These are phyloP conservation scores for Phialocephala subalpina DNA, from an alignment of 2,329 filamentous ascomycete genomes.

Conservation along the genomic window DNA sequence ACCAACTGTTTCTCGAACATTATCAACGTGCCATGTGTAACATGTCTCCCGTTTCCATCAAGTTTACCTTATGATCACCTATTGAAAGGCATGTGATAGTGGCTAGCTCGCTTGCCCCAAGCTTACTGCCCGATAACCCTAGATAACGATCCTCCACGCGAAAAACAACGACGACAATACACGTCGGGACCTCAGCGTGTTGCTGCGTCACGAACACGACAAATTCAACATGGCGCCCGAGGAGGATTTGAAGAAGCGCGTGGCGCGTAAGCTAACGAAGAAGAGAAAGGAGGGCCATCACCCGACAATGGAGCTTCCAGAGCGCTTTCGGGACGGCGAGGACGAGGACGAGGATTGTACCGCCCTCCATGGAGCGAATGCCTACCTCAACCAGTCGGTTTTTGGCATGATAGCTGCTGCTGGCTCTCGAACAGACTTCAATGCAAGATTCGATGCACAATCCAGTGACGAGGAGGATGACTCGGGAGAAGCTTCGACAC, in stretches of 20 bases:
- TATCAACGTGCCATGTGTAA: conserved; percentile 4
- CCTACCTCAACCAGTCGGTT: conserved; percentile 85
- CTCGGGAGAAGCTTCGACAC: conserved; percentile 30
- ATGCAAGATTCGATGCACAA: conserved; percentile 78
- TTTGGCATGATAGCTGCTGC: conserved; percentile 92
- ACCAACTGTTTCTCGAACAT: neutral
- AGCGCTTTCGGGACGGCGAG: conserved; percentile 63
- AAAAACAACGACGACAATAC: neutral
- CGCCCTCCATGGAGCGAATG: conserved; percentile 57
- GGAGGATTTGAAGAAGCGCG: conserved; percentile 50
- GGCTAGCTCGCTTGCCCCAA: conserved; percentile 1
- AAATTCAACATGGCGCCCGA: conserved; percentile 47
- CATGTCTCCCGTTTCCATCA: conserved; percentile 3
- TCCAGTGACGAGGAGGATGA: conserved; percentile 74
- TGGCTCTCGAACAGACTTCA: conserved; percentile 83
- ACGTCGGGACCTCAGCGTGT: conserved; percentile 4
- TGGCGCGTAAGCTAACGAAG: conserved; percentile 51
- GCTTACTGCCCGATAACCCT: neutral
- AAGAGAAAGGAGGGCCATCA: conserved; percentile 50
- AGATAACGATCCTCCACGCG: neutral
- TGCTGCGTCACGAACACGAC: conserved; percentile 19
- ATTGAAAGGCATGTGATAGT: conserved; percentile 5
- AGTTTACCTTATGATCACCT: conserved; percentile 7
- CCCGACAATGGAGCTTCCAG: conserved; percentile 60
- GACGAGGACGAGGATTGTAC: conserved; percentile 69